Base-by-base conservation (phyloP, 2,329 filamentous ascomycete species). In the Cucurbitaria berberidis region DNA sequence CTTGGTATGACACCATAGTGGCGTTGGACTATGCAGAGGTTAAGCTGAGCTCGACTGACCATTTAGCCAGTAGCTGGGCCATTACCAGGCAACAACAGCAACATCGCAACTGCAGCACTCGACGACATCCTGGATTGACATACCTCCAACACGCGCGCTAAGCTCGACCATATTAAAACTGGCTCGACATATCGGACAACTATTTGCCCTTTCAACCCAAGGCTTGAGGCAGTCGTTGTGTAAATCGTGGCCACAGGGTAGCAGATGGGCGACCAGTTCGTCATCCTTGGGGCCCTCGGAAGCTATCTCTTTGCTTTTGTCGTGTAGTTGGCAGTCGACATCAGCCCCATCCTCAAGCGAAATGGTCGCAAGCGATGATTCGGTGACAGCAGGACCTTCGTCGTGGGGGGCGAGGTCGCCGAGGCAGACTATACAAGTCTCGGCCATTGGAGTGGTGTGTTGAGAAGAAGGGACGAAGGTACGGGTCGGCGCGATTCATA, bases 141-240 rank as follows among this genome's bases (percentile, higher is more conserved):
- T 84, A 95, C 91, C 91, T 81, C 91, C 89, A 68, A 92, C 78
- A 63, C 83, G 86, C 70, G 89, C 86, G 75, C 89, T 89, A 57
- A 99, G 87, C 73, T 95, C 87, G 62, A 99, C 93, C 66, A 89
- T 80, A 76, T 98, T 93, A 80, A 99, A 98, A 59, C 84, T 86
- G 67, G 91, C 89, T 64, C 95, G 90, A 78, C 95, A 99, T 75
- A 99, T 96, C 40, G 95, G 95, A 76, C 95, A 99, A 73, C 93
- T 97, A 77, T 98, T 99, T 60, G 95, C 93, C 75, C 96, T 89
- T 77, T 96, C 91, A 40, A 93, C 91, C 95, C 95, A 99, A 64
- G 92, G 91, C 66, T 89, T 89, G 64, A 99, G 83, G 76, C 95
- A 99, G 46, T 89, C 87, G 78, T 99, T 89, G 78, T 99, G 95